phyloP scores from a whole-genome alignment of 2,329 filamentous ascomycete species.

The Neurospora sp. region DNA sequence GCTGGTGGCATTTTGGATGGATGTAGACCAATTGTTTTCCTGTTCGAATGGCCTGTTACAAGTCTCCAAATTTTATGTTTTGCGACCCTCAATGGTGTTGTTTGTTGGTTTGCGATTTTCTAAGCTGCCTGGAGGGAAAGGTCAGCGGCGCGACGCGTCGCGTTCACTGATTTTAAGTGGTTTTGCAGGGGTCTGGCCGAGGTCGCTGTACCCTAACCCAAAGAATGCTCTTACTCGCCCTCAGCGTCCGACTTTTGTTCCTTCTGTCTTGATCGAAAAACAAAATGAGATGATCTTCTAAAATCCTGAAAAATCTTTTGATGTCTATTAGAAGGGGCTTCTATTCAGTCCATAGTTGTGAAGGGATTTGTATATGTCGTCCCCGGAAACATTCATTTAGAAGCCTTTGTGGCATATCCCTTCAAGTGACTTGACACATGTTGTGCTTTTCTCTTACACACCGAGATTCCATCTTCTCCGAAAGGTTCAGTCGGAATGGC shows the following conservation, averaged over 20 bases:
- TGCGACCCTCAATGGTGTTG: not conserved
- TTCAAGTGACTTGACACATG: not conserved
- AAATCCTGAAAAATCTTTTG: not conserved
- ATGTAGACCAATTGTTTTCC: not conserved
- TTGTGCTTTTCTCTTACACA: not conserved
- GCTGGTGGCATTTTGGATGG: conserved; percentile 34
- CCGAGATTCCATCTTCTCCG: fast-evolving
- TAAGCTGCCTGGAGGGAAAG: not conserved
- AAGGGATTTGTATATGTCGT: not conserved
- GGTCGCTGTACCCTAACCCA: not conserved
- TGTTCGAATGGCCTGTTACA: not conserved
- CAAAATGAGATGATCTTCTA: not conserved
- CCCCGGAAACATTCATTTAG: not conserved
- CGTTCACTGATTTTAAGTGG: conserved; percentile 13
- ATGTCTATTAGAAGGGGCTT: not conserved
- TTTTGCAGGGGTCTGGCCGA: conserved; percentile 1
- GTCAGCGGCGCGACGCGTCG: conserved; percentile 10
- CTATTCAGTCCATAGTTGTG: not conserved
- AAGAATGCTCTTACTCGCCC: not conserved
- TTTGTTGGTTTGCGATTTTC: not conserved
- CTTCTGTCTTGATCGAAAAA: not conserved
- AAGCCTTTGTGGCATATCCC: not conserved
- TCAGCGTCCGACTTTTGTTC: not conserved
- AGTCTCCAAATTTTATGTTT: not conserved
- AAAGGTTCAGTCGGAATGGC: not conserved